Evolutionary conservation across 768 basidiomycete species (phyloP), one percentile per base, ranked within the genome.

Genomic region (Lyophyllum shimeji): DNA sequence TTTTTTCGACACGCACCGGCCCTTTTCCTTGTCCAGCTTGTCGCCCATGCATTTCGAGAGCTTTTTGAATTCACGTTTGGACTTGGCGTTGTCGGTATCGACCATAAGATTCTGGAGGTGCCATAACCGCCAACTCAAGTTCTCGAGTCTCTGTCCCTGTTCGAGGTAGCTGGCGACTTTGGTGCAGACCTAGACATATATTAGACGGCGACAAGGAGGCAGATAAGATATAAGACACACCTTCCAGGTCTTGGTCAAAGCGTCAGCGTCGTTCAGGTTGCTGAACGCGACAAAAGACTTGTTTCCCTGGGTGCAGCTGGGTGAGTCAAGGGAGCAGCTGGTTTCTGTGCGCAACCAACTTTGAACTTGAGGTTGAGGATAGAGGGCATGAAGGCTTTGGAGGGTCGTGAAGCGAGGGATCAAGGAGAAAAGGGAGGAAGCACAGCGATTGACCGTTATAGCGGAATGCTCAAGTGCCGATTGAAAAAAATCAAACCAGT

Each of bases 221-320:
- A 6, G 13, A 56, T 49, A 56, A 45, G 49, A 55, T 48, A 29
- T 45, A 61, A 49, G 20, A 39, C 73, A 52, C 3, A 89, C 92
- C 82, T 93, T 93, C 92, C 92, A 94, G 63, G 92, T 94, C 79
- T 86, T 90, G 50, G 92, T 90, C 69, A 94, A 76, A 55, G 90
- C 82, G 69, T 94, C 92, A 51, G 83, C 78, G 76, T 94, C 92
- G 75, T 82, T 76, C 74, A 94, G 82, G 76, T 93, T 91, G 71
- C 88, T 89, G 76, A 94, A 94, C 58, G 92, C 90, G 72, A 93
- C 89, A 71, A 94, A 94, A 70, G 92, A 93, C 79, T 93, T 94
- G 84, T 94, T 94, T 74, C 92, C 89, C 91, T 92, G 81, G 17
- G 45, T 59, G 52, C n/a, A 27, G 43, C 59, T 43, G 24, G 39